Conservation (phyloP, 768 basidiomycete genomes). For the Tylopilus plumbeoviolaceoides region DNA sequence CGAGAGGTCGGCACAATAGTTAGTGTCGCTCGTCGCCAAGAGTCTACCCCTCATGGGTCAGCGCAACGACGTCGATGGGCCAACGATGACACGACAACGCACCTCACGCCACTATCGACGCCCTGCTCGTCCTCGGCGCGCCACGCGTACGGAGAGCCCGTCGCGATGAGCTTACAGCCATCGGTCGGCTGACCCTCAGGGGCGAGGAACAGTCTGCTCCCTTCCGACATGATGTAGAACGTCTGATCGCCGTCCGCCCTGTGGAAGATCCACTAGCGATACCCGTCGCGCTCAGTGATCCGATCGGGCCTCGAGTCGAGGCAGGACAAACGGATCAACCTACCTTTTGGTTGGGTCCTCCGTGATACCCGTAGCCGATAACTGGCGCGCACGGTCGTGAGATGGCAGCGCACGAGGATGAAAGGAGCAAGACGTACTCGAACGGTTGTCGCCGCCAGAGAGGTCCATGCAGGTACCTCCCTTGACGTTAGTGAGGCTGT, state of each 20-base stretch:
- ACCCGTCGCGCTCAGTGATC: background rate
- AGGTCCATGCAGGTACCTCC: constrained; percentile 51
- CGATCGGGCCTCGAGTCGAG: background rate
- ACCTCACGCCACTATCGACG: constrained; percentile 39
- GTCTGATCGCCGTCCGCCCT: constrained; percentile 11
- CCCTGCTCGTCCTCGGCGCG: constrained; percentile 46
- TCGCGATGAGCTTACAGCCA: constrained; percentile 40
- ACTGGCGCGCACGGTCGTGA: constrained; percentile 28
- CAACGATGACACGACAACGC: constrained; percentile 6
- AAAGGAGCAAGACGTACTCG: constrained; percentile 32
- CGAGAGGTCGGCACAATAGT: constrained; percentile 45
- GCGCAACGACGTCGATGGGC: too few relatives aligned
- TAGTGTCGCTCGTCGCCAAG: constrained; percentile 38
- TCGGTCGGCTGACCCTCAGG: constrained; percentile 30
- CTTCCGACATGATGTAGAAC: constrained; percentile 42
- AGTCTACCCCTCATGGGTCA: constrained; percentile 32
- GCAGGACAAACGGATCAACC: background rate
- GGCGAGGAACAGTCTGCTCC: constrained; percentile 40
- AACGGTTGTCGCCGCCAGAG: constrained; percentile 46
- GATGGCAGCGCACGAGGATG: background rate
- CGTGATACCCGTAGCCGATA: constrained; percentile 44
- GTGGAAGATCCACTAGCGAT: constrained; percentile 44
- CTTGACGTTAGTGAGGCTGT: constrained; percentile 49
- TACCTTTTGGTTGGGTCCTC: constrained; percentile 49
- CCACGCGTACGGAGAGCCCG: constrained; percentile 40